These are phyloP conservation scores for Nepenthes alata DNA, from an alignment of 179 eudicot genomes.

Conservation along the genomic window DNA sequence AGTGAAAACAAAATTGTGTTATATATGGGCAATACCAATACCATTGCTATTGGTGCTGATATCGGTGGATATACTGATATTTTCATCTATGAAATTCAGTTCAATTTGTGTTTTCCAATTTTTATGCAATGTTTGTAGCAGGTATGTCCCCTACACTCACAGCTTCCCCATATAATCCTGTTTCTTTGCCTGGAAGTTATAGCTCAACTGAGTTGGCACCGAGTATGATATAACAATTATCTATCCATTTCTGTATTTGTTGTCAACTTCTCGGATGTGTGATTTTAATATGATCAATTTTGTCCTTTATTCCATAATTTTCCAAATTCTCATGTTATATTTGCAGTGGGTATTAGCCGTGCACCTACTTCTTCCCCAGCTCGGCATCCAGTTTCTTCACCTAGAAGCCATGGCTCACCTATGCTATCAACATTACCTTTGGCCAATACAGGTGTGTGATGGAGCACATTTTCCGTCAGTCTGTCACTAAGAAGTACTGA, in stretches of 20 bases:
- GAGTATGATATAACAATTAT: background rate
- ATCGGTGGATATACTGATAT: too few species aligned
- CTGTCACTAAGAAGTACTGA: background rate
- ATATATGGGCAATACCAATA: too few species aligned
- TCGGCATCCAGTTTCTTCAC: slow-evolving; percentile 24
- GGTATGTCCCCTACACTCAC: slow-evolving; percentile 16
- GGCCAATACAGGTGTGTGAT: slow-evolving; percentile 13
- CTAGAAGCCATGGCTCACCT: slow-evolving; percentile 20
- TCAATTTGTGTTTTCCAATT: background rate
- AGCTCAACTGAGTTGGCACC: slow-evolving; percentile 21
- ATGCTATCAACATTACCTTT: slow-evolving; percentile 24
- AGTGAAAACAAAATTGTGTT: too few species aligned
- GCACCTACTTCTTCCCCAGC: slow-evolving; percentile 22
- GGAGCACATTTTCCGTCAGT: background rate
- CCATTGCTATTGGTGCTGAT: too few species aligned
- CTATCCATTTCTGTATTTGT: background rate
- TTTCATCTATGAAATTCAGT: too few species aligned
- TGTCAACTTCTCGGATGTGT: background rate
- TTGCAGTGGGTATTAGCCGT: slow-evolving; percentile 17
- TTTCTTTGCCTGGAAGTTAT: slow-evolving; percentile 16
- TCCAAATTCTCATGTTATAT: background rate
- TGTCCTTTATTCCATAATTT: background rate
- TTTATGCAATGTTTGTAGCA: background rate
- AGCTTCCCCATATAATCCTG: slow-evolving; percentile 17
- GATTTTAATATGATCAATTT: background rate